Evolutionary conservation across 768 basidiomycete species (phyloP), one percentile per base, ranked within the genome.

Genomic region (Tulasnella sp.): DNA sequence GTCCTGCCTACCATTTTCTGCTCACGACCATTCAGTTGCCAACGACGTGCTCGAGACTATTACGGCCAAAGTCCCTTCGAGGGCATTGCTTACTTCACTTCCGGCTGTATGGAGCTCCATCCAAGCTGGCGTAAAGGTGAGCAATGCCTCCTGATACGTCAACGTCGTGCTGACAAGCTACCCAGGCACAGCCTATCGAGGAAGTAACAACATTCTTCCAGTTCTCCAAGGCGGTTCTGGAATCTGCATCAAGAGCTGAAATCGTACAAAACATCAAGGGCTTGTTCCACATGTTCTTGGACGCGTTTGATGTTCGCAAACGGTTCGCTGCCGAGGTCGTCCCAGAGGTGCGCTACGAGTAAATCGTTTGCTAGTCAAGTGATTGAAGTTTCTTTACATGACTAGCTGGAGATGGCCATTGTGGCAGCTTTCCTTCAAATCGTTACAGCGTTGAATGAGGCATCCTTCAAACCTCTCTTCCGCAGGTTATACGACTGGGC

Each of bases 401-500:
- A 36, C 29, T 39, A 40, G 15, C 61, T 71, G 35, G 69, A 70
- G 59, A 61, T 63, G 53, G 65, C 64, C 32, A 71, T 79, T 8
- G 79, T 87, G 57, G 67, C 76, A 1, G 83, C 92, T 0, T 97
- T 96, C 76, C 75, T 83, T 9, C 88, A 94, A 67, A 72, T 97
- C 7, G 86, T 92, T 9, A 80, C 89, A 53, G 97, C 97, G 69
- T 74, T 99, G 52, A 96, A 93, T 65, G 96, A 98, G 63, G 79
- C 80, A 0, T 77, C 84, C 0, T 98, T 99, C 80, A 78, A 81
- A 61, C 92, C 94, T 0, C 72, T 97, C 14, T 94, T 97, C 77
- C 81, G 91, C 54, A 82, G 83, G 53, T 69, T 93, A 57, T 91
- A 88, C 64, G 96, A 99, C 66, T 99, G 96, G 96, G 91, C 91